Base-by-base conservation (phyloP, 257 asterid species). In the Solanum neorickii region DNA sequence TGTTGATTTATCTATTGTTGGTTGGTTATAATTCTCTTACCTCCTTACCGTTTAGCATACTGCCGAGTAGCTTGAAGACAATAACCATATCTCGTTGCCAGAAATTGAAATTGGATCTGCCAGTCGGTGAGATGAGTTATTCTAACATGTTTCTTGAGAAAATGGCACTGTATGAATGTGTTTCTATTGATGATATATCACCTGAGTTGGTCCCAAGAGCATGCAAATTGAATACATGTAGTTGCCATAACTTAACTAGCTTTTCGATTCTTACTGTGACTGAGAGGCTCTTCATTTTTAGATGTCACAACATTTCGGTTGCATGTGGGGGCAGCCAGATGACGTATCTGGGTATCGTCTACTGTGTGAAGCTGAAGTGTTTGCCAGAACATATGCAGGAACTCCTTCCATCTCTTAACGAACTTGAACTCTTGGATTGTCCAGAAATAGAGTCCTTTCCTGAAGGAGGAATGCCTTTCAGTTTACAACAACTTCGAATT, bases 221-320 rank as follows among this genome's bases (percentile, higher is more conserved):
- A 25, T 47, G 25, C 16, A 0, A 0, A 15, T 23, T 87, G 31
- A 2, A 0, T 0, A 39, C 82, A 37, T 0, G 0, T 0, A 3
- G 6, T 2, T 49, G 69, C 33, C 37, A 15, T 39, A 12, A 15
- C 31, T 11, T 87, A 21, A 78, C 27, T 1, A 12, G 9, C 72
- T 23, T 87, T 35, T 87, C 29, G 41, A 13, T 78, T 60, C 80
- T 69, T 3, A 49, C 20, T 9, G 52, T 31, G 76, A 75, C 25
- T 62, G n/a, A 77, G 78, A 44, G 3, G 2, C 41, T 65, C 21
- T 0, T 7, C 1, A 82, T 82, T n/a, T 1, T 86, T 10, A 12
- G 31, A 21, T 47, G 56, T 47, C 56, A 47, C 56, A 39, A 15
- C 11, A 37, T 62, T 44, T 14, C 78, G 16, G 52, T 39, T 13